Conservation (phyloP, 345 rosid genomes). For the Bruguiera parviflora region DNA sequence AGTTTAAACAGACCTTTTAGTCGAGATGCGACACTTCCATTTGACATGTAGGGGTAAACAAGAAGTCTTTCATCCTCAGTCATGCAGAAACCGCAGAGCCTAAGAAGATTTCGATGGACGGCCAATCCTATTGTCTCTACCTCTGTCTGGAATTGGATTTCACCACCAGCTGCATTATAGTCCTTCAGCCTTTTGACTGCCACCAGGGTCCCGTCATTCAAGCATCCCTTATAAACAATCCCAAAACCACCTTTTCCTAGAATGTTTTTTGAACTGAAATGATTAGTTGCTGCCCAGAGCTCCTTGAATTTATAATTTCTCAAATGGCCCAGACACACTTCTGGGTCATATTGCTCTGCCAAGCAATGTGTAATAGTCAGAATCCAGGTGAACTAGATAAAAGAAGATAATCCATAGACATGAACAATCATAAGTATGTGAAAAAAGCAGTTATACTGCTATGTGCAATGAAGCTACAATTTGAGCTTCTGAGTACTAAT, state of each 20-base stretch:
- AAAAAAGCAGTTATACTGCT: neutral
- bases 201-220: conserved; percentile 66
- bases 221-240: conserved; percentile 82
- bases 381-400: neutral
- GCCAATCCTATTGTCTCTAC: conserved; percentile 95
- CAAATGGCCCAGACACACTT: conserved; percentile 80
- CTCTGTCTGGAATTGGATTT: conserved; percentile 96
- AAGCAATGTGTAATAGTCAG: conserved; percentile 9
- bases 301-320: conserved; percentile 83
- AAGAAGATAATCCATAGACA: no score
- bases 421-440: neutral
- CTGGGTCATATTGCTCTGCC: conserved; percentile 91
- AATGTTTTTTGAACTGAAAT: conserved; percentile 81
- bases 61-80: conserved; percentile 87
- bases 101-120: conserved; percentile 89
- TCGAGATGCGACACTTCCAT: conserved; percentile 93
- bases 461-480: no score
- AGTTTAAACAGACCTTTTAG: conserved; percentile 53
- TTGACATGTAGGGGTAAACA: conserved; percentile 91
- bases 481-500: no score
- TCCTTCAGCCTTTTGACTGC: conserved; percentile 99
- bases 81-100: conserved; percentile 92
- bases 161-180: conserved; percentile 81
- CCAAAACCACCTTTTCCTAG: conserved; percentile 95
- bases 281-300: conserved; percentile 83